Base-by-base conservation (phyloP, 768 basidiomycete genomes). In the Tylopilus balloui region DNA sequence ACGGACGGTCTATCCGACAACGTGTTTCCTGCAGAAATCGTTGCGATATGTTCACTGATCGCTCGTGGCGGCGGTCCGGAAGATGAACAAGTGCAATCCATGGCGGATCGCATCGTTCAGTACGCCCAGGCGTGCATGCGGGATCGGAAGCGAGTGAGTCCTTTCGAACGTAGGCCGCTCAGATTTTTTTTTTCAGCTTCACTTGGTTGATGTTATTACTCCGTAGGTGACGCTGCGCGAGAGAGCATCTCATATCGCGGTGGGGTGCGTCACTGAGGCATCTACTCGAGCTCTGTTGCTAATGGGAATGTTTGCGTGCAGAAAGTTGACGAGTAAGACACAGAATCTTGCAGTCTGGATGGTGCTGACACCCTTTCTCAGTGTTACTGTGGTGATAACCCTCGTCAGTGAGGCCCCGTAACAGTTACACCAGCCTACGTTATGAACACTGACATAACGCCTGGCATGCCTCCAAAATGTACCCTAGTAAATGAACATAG, bases 241-340 rank as follows among this genome's bases (percentile, higher is more conserved):
- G 76, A 84, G 54, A 83, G 82, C 12, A 75, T 81, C 69, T 71
- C 73, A 50, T 87, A 79, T 66, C 73, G 74, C 57, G 88, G 88
- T 58, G 88, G 88, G 60, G 88, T 90, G 62, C 67, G 87, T 80
- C 32, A n/a, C 29, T 48, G 6, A 39, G 38, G 6, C 14, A 57
- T 52, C 37, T 53, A 29, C 35, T 45, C 8, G 7, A 21, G 19
- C 19, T 37, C 41, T 47, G 14, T 14, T 54, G 45, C 50, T 56
- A 23, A 62, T 39, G 3, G 28, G 10, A 41, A 32, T n/a, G 4
- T 38, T 24, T 35, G 20, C 32, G 1, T 45, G 27, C 45, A 90
- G 88, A 90, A 91, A 81, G 64, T 81, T 40, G 88, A 91, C 56
- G 88, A 90, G 88, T 89, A 57, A 66, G 86, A 69, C 6, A 17